Percentiles rank a stretch among this genome's conserved stretches.
These are phyloP conservation scores for Epichloe aotearoae DNA, from an alignment of 2,329 filamentous ascomycete species.

Conservation along the genomic window DNA sequence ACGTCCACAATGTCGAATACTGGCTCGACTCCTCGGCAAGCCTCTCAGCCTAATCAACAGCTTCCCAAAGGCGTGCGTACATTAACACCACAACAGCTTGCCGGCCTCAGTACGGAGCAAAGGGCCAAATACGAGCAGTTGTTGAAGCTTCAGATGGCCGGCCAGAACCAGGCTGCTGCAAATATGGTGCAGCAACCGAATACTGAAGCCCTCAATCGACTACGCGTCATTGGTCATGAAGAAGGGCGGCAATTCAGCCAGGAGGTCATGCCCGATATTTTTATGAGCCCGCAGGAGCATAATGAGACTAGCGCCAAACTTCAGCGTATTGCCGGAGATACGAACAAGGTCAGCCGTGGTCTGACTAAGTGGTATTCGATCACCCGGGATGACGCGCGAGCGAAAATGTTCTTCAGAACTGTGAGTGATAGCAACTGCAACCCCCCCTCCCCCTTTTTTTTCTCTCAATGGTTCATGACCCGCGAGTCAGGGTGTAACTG, in stretches of 20 bases:
- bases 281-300: slow-evolving; percentile 31
- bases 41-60: slow-evolving; percentile 13
- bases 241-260: slow-evolving; percentile 25
- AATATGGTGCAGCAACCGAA: slow-evolving; percentile 9
- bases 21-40: slow-evolving; percentile 9
- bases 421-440: slow-evolving; percentile 24
- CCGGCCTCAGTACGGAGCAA: slow-evolving; percentile 30
- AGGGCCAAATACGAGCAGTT: slow-evolving; percentile 29
- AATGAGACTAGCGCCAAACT: slow-evolving; percentile 32
- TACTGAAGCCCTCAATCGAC: slow-evolving; percentile 17
- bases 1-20: slow-evolving; percentile 11
- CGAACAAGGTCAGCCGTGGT: slow-evolving; percentile 30
- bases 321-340: slow-evolving; percentile 25
- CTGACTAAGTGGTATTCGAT: slow-evolving; percentile 35
- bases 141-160: slow-evolving; percentile 17
- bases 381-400: slow-evolving; percentile 35
- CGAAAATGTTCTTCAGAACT: slow-evolving; percentile 38
- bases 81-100: slow-evolving; percentile 22
- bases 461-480: neutral
- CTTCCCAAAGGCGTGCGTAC: slow-evolving; percentile 12
- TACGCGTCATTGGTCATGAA: slow-evolving; percentile 25
- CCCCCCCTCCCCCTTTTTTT: neutral
- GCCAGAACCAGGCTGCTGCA: slow-evolving; percentile 9
- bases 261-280: slow-evolving; percentile 31
- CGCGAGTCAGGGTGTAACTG: neutral